A percentile compares a stretch with the other conserved stretches of the same genome.
Evolutionary conservation across 208 protist species (phyloP).

Genomic region (Trypanosoma vivax): DNA sequence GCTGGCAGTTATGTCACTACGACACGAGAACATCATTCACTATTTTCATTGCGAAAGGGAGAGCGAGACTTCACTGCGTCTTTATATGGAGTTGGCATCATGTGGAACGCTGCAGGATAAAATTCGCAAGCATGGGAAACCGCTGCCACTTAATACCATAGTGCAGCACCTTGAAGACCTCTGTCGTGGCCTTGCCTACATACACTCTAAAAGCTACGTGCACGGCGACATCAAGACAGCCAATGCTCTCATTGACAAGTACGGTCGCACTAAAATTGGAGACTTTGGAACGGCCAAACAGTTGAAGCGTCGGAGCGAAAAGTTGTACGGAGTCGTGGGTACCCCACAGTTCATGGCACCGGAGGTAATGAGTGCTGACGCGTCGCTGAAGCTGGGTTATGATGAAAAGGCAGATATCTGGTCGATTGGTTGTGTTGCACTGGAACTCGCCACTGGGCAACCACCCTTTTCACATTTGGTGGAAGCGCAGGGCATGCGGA

Average conservation of each 20-base stretch:
- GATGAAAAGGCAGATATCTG: conserved; percentile 89
- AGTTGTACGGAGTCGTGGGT: conserved; percentile 75
- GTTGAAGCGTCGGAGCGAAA: conserved; percentile 47
- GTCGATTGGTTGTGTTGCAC: conserved; percentile 82
- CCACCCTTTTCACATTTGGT: conserved; percentile 70
- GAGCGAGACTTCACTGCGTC: conserved; percentile 60
- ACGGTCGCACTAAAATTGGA: conserved; percentile 88
- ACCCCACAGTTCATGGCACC: conserved; percentile 92
- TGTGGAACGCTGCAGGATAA: conserved; percentile 81
- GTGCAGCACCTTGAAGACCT: conserved; percentile 77
- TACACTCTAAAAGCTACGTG: conserved; percentile 82
- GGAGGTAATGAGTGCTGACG: conserved; percentile 73
- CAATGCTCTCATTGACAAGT: conserved; percentile 78
- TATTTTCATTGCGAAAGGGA: conserved; percentile 91
- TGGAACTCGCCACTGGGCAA: conserved; percentile 82
- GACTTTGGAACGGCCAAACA: conserved; percentile 92
- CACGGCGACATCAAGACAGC: conserved; percentile 90
- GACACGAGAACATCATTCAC: conserved; percentile 92
- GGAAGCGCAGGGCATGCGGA: conserved; percentile 67
- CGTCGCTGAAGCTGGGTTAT: conserved; percentile 44
- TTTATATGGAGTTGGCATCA: conserved; percentile 91
- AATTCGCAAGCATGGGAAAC: conserved; percentile 49
- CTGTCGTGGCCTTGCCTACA: conserved; percentile 81
- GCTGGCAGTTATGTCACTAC: conserved; percentile 81
- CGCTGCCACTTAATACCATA: conserved; percentile 58